These are phyloP conservation scores for Astrothelium macrocarpum DNA, from an alignment of 495 filamentous ascomycete genomes.

Conservation along the genomic window DNA sequence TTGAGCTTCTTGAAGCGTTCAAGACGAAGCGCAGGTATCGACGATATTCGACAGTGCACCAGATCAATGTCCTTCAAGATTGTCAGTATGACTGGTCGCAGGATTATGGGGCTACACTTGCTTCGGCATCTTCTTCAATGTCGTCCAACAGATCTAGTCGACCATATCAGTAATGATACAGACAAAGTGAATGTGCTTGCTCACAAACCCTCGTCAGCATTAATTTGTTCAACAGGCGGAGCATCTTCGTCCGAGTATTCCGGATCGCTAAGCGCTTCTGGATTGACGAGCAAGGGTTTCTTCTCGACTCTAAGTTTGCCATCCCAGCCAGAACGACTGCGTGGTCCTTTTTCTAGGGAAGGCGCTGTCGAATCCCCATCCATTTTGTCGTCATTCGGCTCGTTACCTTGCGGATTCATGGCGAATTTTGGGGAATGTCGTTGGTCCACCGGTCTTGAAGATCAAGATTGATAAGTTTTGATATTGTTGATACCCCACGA, in stretches of 20 bases:
- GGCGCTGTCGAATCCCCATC: not conserved
- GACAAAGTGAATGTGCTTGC: not conserved
- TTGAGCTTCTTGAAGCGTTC: conserved; percentile 71
- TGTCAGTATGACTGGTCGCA: not conserved
- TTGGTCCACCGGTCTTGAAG: too few relatives aligned
- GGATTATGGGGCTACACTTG: conserved; percentile 23
- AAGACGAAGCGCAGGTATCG: conserved; percentile 66
- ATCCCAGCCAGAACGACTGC: conserved; percentile 59
- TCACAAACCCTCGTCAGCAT: conserved; percentile 67
- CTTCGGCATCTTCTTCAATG: conserved; percentile 50
- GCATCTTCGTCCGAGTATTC: conserved; percentile 82
- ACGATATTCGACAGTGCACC: conserved; percentile 72
- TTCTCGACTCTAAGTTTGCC: conserved; percentile 74
- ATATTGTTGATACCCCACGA: not conserved
- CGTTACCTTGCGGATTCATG: not conserved
- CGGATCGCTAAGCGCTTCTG: conserved; percentile 68
- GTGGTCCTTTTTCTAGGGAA: conserved; percentile 5
- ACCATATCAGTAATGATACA: conserved; percentile 7
- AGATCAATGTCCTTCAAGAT: conserved; percentile 63
- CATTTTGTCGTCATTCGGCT: too few relatives aligned
- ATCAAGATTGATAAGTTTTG: too few relatives aligned
- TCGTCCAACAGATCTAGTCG: conserved; percentile 55
- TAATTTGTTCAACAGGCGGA: conserved; percentile 61
- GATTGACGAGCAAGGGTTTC: conserved; percentile 55
- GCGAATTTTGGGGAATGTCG: too few relatives aligned